Evolutionary conservation across 192 early-diverging fungal genomes (phyloP), one percentile per base, ranked within the genome.

Genomic region (Backusella tarrabulga): DNA sequence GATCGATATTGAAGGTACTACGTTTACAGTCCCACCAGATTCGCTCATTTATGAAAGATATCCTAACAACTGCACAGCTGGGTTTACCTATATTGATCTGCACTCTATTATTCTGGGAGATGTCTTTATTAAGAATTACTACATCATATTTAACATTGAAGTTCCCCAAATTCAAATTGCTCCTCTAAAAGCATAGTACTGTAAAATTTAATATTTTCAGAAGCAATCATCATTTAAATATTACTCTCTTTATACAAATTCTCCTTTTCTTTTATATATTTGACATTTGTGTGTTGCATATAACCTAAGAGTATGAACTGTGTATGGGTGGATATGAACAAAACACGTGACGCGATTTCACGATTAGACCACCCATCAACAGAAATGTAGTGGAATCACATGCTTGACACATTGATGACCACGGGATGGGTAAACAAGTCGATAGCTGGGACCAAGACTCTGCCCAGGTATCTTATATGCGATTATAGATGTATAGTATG

Each of bases 61-160:
- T 29, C 78, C 76, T 4, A 78, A 70, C 41, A 75, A 75, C 15
- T 85, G 84, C 36, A 84, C 77, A 63, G 83, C 86, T 14, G 79
- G 80, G 19, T 85, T 85, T 15, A 74, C 77, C 1, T 83, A 76
- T 11, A 15, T 77, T 11, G 79, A 81, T 5, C 32, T 78, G 42
- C 72, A 82, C 3, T 32, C 81, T 12, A 82, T 81, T 74, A 85
- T 87, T 40, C 72, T 87, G 0, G 86, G 84, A 9, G 83, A 87
- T 35, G 84, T 85, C 9, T 87, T 87, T 74, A 81, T 87, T 52
- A 87, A 87, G 75, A 79, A 87, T 50, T 77, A 84, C 70, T 87
- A 84, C 69, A 77, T 79, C 42, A 77, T 87, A 19, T 85, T 85
- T 68, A 70, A 81, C 35, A 77, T 74, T 36, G 72, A 54, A 32